phyloP scores from a whole-genome alignment of 1,284 basidiomycete species.

The Exobasidium rhododendri region DNA sequence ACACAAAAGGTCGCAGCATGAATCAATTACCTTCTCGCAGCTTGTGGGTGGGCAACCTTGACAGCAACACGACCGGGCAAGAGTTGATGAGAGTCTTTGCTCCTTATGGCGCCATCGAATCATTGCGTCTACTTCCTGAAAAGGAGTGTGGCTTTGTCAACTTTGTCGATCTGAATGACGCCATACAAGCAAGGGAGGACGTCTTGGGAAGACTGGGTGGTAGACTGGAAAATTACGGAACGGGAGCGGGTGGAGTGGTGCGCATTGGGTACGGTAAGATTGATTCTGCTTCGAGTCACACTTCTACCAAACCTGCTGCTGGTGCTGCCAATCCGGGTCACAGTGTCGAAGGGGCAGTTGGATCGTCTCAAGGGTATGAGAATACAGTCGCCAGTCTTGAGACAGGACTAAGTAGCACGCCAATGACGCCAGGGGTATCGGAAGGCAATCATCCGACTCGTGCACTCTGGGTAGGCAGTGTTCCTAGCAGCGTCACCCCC shows the following conservation, averaged over 20 bases:
- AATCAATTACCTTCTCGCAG: conserved; percentile 71
- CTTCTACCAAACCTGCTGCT: background rate
- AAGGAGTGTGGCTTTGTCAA: conserved; percentile 99
- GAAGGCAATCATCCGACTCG: conserved; percentile 27
- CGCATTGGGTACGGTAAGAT: conserved; percentile 97
- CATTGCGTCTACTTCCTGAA: conserved; percentile 84
- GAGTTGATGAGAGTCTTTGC: conserved; percentile 92
- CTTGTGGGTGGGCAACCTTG: conserved; percentile 95
- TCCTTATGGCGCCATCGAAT: conserved; percentile 93
- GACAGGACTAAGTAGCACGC: background rate
- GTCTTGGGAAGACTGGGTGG: conserved; percentile 89
- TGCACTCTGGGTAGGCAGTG: conserved; percentile 46
- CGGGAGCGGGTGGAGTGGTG: conserved; percentile 64
- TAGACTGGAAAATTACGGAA: conserved; percentile 71
- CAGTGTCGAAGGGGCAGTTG: background rate
- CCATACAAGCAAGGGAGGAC: conserved; percentile 92
- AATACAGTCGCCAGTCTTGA: background rate
- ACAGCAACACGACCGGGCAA: conserved; percentile 85
- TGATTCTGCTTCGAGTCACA: conserved; percentile 66
- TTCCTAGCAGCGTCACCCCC: conserved; percentile 32
- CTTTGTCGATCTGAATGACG: conserved; percentile 89
- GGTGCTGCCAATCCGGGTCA: background rate
- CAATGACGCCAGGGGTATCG: conserved; percentile 6
- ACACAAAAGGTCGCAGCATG: background rate
- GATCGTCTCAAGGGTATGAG: background rate